phyloP scores from a whole-genome alignment of 1,284 basidiomycete species.

The Ustilago tritici region DNA sequence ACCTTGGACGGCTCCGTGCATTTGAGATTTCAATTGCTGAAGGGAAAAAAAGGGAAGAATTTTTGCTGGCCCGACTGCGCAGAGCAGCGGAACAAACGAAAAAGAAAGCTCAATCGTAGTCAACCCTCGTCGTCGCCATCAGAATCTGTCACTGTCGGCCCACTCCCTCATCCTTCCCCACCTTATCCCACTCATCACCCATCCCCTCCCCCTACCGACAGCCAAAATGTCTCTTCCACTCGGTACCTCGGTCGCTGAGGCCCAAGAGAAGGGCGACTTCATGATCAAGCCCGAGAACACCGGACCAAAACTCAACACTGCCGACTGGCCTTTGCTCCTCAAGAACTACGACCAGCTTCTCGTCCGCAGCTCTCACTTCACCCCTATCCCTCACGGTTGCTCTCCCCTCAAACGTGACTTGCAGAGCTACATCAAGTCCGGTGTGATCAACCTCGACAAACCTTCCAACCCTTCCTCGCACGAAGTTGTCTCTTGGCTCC shows the following conservation, averaged over 20 bases:
- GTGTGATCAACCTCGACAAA: conserved; percentile 99
- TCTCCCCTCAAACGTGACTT: conserved; percentile 95
- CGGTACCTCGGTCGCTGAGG: conserved; percentile 50
- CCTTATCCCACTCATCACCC: neutral
- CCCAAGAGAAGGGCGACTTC: conserved; percentile 66
- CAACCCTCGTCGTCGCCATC: conserved; percentile 17
- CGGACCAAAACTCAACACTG: conserved; percentile 78
- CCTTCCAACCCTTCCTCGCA: conserved; percentile 99
- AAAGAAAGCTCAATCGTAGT: conserved; percentile 10
- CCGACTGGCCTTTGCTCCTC: conserved; percentile 95
- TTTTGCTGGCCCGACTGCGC: conserved; percentile 17
- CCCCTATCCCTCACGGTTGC: conserved; percentile 91
- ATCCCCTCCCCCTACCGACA: neutral
- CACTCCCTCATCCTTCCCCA: neutral
- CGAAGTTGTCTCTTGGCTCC: conserved; percentile 98
- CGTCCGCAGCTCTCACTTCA: conserved; percentile 95
- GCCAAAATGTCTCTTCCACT: conserved; percentile 51
- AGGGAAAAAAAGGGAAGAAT: conserved; percentile 14
- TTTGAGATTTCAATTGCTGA: conserved; percentile 12
- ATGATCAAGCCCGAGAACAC: conserved; percentile 71
- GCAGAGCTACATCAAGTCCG: conserved; percentile 90
- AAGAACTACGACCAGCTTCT: conserved; percentile 89
- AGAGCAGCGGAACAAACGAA: conserved; percentile 13
- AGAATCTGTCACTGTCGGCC: neutral
- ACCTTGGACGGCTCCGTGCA: neutral